phyloP scores from a whole-genome alignment of 345 rosid genomes.

The Ricinus communis region DNA sequence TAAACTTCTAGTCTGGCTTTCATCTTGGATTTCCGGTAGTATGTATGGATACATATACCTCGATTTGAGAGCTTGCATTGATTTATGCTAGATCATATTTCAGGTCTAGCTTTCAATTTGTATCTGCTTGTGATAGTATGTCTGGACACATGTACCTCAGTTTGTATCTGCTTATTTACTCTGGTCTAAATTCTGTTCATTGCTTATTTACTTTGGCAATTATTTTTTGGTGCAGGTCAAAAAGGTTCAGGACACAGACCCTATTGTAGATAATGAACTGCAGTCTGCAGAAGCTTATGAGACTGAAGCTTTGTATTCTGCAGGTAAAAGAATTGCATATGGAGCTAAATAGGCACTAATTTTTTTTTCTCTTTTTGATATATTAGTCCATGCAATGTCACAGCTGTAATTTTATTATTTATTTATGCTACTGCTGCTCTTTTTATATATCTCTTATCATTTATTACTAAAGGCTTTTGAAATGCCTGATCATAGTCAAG shows the following conservation, averaged over 20 bases:
- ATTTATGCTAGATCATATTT: too few relatives aligned
- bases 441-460: background rate
- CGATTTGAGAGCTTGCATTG: too few relatives aligned
- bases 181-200: background rate
- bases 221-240: constrained; percentile 51
- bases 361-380: too few relatives aligned
- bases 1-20: too few relatives aligned
- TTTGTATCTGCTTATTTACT: too few relatives aligned
- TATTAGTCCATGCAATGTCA: background rate
- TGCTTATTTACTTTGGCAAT: background rate
- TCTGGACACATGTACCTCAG: background rate
- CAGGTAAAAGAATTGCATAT: constrained; percentile 58
- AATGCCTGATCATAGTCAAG: background rate
- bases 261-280: constrained; percentile 31
- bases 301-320: constrained; percentile 30
- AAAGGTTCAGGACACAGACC: constrained; percentile 48
- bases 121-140: too few relatives aligned
- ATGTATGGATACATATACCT: too few relatives aligned
- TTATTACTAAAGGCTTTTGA: background rate
- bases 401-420: background rate
- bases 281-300: constrained; percentile 46
- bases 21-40: too few relatives aligned
- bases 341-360: background rate
- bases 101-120: too few relatives aligned
- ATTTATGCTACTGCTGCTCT: background rate